These are phyloP conservation scores for Kernera saxatilis DNA, from an alignment of 345 rosid species.

Conservation along the genomic window DNA sequence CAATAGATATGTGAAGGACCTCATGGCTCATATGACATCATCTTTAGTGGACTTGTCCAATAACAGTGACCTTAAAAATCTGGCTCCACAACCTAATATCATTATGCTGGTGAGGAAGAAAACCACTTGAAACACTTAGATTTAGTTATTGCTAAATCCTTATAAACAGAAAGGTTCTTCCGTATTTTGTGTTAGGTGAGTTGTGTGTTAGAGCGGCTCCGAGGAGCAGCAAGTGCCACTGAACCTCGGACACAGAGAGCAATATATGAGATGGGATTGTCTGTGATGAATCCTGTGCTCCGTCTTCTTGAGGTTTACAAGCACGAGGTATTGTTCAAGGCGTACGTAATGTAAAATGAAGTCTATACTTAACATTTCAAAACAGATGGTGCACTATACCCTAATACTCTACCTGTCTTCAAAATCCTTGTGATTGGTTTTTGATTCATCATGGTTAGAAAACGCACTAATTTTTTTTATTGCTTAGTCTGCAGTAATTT, in stretches of 20 bases:
- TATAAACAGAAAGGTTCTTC: conserved; percentile 13
- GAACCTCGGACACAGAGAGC: conserved; percentile 95
- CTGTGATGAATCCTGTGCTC: conserved; percentile 64
- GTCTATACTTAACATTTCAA: neutral
- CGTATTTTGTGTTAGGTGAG: conserved; percentile 56
- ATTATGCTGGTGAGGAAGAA: conserved; percentile 60
- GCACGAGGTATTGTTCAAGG: conserved; percentile 62
- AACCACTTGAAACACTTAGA: neutral
- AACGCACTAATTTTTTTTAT: conserved; percentile 26
- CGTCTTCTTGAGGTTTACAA: conserved; percentile 89
- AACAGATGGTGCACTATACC: neutral
- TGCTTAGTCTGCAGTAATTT: conserved; percentile 86
- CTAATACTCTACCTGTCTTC: neutral
- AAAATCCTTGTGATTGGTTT: neutral
- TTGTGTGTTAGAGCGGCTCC: conserved; percentile 85
- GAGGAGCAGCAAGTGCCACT: conserved; percentile 92
- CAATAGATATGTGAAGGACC: conserved; percentile 75
- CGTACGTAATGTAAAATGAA: neutral
- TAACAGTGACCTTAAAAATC: conserved; percentile 64
- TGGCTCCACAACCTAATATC: conserved; percentile 85
- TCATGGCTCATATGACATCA: conserved; percentile 64
- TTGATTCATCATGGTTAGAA: neutral
- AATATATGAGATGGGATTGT: conserved; percentile 82
- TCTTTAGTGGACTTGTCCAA: conserved; percentile 68
- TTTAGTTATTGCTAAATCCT: conserved; percentile 7